Base-by-base conservation (phyloP, 2,329 filamentous ascomycete genomes). In the Phialophora chinensis region DNA sequence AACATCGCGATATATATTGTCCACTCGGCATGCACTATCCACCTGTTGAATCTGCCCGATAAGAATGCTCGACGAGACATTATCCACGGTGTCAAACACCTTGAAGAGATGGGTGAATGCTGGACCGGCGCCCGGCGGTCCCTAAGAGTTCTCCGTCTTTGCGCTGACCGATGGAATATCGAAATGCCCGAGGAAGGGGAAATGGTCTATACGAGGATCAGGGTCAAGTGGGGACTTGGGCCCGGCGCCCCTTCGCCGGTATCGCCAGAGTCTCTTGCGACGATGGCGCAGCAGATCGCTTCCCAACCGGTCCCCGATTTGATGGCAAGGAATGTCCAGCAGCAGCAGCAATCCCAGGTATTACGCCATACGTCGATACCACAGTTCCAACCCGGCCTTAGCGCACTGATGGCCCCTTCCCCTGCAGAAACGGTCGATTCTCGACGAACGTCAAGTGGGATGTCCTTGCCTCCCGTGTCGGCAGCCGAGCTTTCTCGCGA, bases 1-100 rank as follows among this genome's bases (percentile, higher is more conserved):
- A 98, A 98, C 74, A 92, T 98, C 73, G 93, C 91, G 2, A 93
- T 98, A 0, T 99, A 99, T 77, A 97, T 98, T 79, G 86, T 91
- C 0, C 94, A 98, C 77, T 95, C 92, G 4, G 93, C 95, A 33
- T 97, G 93, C 76, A 97, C 93, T 0, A 96, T 98, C 47, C 95
- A 98, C 74, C 82, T 99, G 23, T 87, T 99, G 42, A 97, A 97
- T 72, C 82, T 98, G 1, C 93, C 93, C 0, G 93, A 97, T 72
- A 97, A 95, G 80, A 95, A 91, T 33, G 92, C 95, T 4, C 90
- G 88, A 73, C 84, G 94, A 72, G 94, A 98, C 77, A 91, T 99
- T 50, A 90, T 91, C 4, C 93, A 97, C 73, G 93, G 94, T 0
- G 85, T 97, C 52, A 94, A 92, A 74, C 92, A 97, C 69, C 86